Evolutionary conservation across 768 basidiomycete species (phyloP).

Genomic region (Leccinum subgranulosum): DNA sequence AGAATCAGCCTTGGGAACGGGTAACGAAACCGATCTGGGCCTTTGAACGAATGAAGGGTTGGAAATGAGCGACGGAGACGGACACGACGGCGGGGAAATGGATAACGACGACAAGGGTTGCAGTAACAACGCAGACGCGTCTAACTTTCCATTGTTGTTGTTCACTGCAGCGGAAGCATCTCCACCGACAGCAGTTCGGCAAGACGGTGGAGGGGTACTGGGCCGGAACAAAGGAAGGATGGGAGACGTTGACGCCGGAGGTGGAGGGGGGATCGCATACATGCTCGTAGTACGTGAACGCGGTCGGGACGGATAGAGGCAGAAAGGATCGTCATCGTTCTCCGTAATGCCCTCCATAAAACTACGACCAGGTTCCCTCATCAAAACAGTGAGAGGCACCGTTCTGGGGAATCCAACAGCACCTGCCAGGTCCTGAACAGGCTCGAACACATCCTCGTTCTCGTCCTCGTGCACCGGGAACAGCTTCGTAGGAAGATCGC

Average conservation of each 20-base stretch:
- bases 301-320: constrained; percentile 14
- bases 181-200: constrained; percentile 12
- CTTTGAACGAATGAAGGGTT: constrained; percentile 15
- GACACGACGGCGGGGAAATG: constrained; percentile 9
- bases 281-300: constrained; percentile 33
- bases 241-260: constrained; percentile 4
- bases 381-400: background rate
- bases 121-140: constrained; percentile 26
- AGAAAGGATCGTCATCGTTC: constrained; percentile 25
- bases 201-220: constrained; percentile 25
- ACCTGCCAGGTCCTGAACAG: background rate
- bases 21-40: constrained; percentile 28
- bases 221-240: constrained; percentile 23
- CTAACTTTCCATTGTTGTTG: constrained; percentile 9
- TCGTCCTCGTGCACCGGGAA: constrained; percentile 33
- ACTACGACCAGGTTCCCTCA: background rate
- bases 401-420: constrained; percentile 24
- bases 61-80: constrained; percentile 3
- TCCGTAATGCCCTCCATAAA: constrained; percentile 4
- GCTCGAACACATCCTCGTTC: constrained; percentile 33
- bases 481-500: constrained; percentile 19
- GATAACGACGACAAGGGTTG: constrained; percentile 24
- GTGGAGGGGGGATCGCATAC: constrained; percentile 11
- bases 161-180: background rate
- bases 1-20: constrained; percentile 4